Conservation (phyloP, 2,329 filamentous ascomycete species). For the Ophiostoma piceae region DNA sequence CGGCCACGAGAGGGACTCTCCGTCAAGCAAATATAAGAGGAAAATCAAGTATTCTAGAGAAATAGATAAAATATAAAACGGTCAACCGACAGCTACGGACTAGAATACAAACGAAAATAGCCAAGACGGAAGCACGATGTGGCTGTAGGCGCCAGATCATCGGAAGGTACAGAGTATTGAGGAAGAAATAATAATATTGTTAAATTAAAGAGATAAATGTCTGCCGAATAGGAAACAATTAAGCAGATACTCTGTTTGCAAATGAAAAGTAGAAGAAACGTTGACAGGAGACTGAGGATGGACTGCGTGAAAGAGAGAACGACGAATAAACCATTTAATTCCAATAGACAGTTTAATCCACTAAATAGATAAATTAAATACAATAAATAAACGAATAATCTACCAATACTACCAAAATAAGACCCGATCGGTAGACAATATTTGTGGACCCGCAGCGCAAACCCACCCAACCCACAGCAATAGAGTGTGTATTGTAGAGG, state of each 20-base stretch:
- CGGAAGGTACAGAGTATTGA: not conserved
- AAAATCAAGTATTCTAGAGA: not conserved
- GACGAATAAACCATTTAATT: not conserved
- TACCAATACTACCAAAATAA: constrained; percentile 9
- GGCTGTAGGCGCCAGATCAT: not conserved
- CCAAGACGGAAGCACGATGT: not conserved
- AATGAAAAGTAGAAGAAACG: not conserved
- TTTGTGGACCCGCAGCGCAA: not conserved
- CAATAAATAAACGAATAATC: not conserved
- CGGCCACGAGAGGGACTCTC: not conserved
- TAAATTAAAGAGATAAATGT: not conserved
- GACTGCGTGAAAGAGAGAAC: constrained; percentile 4
- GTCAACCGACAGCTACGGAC: not conserved
- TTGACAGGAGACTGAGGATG: not conserved
- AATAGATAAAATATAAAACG: not conserved
- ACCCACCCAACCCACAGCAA: not conserved
- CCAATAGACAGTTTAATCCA: not conserved
- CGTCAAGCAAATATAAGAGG: not conserved
- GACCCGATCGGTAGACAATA: constrained; percentile 9
- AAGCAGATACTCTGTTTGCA: too few relatives aligned
- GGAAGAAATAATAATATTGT: not conserved
- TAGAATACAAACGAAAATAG: not conserved
- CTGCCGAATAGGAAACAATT: not conserved
- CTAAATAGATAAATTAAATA: not conserved
- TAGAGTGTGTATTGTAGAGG: too few relatives aligned